These are phyloP conservation scores for Cenchrus purpureus DNA, from an alignment of 176 grass and related monocot species.

Conservation along the genomic window DNA sequence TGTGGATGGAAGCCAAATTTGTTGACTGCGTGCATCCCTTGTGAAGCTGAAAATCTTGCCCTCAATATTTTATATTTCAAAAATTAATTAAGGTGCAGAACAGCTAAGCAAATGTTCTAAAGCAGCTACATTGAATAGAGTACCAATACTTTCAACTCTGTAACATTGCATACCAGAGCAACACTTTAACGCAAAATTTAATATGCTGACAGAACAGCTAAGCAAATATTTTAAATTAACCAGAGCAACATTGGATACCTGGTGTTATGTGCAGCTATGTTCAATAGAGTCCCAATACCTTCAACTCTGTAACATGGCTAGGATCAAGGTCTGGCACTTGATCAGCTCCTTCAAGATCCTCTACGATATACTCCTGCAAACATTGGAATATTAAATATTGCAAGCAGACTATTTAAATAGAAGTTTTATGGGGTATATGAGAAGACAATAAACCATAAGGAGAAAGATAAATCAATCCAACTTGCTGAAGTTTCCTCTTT, in stretches of 20 bases:
- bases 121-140: conserved; percentile 74
- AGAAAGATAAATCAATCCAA: conserved; percentile 6
- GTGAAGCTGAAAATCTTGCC: neutral
- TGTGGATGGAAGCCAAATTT: neutral
- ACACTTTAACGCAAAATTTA: neutral
- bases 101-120: conserved; percentile 14
- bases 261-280: conserved; percentile 47
- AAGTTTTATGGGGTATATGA: neutral
- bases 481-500: conserved; percentile 35
- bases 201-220: neutral
- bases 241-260: conserved; percentile 28
- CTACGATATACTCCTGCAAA: conserved; percentile 89
- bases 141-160: conserved; percentile 79
- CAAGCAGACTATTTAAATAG: conserved; percentile 10
- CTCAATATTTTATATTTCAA: neutral
- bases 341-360: conserved; percentile 80
- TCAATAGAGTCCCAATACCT: conserved; percentile 92
- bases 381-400: conserved; percentile 31
- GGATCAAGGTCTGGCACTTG: conserved; percentile 79
- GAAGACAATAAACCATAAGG: conserved; percentile 4
- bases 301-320: conserved; percentile 81
- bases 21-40: neutral
- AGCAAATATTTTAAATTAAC: conserved; percentile 30
- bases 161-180: conserved; percentile 54
- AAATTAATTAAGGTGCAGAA: neutral